Evolutionary conservation across 202 grass and related monocot genomes (phyloP).

Genomic region (Panicum virgatum): DNA sequence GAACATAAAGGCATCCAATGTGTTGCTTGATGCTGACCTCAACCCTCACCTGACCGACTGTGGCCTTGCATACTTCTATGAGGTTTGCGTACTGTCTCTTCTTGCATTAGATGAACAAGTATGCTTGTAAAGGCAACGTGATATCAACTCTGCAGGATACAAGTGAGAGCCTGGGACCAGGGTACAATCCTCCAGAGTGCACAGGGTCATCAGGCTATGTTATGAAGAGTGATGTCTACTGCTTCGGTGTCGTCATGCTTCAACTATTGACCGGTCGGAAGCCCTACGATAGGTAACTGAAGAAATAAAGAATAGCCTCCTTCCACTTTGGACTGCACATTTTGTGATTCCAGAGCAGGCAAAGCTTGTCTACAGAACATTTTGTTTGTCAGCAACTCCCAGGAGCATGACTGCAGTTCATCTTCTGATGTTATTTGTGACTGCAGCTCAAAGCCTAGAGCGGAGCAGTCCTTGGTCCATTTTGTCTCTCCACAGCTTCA

Average conservation of each 20-base stretch:
- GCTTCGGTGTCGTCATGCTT: slow-evolving; percentile 86
- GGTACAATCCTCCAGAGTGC: slow-evolving; percentile 80
- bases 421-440: background rate
- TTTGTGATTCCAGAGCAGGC: slow-evolving; percentile 16
- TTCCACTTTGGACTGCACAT: background rate
- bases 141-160: slow-evolving; percentile 58
- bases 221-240: slow-evolving; percentile 90
- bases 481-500: slow-evolving; percentile 73
- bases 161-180: slow-evolving; percentile 72
- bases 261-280: slow-evolving; percentile 87
- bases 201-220: slow-evolving; percentile 62
- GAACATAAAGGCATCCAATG: slow-evolving; percentile 89
- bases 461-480: slow-evolving; percentile 69
- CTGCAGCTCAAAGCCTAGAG: slow-evolving; percentile 64
- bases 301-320: background rate
- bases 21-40: slow-evolving; percentile 86
- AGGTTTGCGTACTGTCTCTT: slow-evolving; percentile 50
- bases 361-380: slow-evolving; percentile 15
- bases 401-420: background rate
- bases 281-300: slow-evolving; percentile 67
- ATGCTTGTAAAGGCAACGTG: background rate
- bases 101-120: background rate
- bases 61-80: slow-evolving; percentile 73
- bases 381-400: background rate
- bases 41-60: slow-evolving; percentile 76